These are phyloP conservation scores for Coniochaeta prunicola DNA, from an alignment of 2,329 filamentous ascomycete species.

Conservation along the genomic window DNA sequence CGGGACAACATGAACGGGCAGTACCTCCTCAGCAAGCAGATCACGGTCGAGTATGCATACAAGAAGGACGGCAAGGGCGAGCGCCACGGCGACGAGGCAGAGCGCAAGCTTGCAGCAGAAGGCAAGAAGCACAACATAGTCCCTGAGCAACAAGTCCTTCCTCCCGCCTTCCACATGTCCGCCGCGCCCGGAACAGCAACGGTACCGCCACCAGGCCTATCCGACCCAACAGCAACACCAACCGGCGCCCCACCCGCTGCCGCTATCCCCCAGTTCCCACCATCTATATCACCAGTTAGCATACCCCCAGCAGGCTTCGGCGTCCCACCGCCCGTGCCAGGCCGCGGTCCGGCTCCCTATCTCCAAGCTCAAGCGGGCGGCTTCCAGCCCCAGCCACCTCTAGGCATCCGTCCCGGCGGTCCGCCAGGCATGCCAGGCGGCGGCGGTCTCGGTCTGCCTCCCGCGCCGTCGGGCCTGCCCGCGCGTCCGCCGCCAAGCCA, in stretches of 20 bases:
- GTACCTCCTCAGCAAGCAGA: constrained; percentile 94
- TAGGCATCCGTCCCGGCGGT: background rate
- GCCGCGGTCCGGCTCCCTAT: background rate
- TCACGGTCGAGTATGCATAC: constrained; percentile 96
- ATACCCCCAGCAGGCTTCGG: constrained; percentile 3
- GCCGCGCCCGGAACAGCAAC: constrained; percentile 18
- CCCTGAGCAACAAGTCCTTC: constrained; percentile 69
- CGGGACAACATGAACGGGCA: constrained; percentile 91
- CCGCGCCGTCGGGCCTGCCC: constrained; percentile 42
- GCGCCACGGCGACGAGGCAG: constrained; percentile 88
- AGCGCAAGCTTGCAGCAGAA: constrained; percentile 83
- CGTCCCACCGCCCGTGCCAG: constrained; percentile 11
- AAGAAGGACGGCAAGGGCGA: constrained; percentile 99
- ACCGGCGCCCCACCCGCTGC: background rate
- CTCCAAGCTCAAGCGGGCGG: background rate
- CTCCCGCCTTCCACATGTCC: constrained; percentile 60
- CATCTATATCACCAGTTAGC: constrained; percentile 7
- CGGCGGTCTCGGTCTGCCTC: constrained; percentile 29
- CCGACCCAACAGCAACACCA: background rate
- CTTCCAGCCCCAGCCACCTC: background rate
- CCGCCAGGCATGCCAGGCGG: constrained; percentile 11
- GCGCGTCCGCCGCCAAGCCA: constrained; percentile 41
- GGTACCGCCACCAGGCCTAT: constrained; percentile 4
- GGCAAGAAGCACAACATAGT: constrained; percentile 92
- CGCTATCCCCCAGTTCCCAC: constrained; percentile 3